Base-by-base conservation (phyloP, 352 stramenopile genomes). In the Phytophthora ohioensis region DNA sequence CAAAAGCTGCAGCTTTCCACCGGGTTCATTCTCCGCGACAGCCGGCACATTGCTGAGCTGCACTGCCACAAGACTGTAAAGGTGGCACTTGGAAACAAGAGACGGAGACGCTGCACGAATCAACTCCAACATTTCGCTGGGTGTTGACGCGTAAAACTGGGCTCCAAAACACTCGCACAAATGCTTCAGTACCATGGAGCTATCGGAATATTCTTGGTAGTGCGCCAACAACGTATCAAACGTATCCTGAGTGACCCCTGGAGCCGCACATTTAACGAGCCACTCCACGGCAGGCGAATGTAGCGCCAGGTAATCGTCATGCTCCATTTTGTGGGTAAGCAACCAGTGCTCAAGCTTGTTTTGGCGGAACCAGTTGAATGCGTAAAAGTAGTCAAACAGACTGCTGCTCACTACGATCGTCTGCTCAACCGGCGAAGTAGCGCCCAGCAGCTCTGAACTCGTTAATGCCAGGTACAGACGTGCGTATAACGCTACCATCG, bases 331-430 rank as follows among this genome's bases (percentile, higher is more conserved):
- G 58, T 94, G 78, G 2, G 76, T 56, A 6, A 79, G 61, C 9
- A 91, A 64, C 75, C 82, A 92, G 3, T 67, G 61, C 30, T 80
- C 67, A 13, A 96, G 69, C 49, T 89, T 84, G 38, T 85, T 66
- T 9, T 73, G 65, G 15, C 78, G 73, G 48, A 93, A 96, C 57
- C 87, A 82, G 46, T 92, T 70, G 64, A 97, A 96, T 0, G 78
- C 82, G 73, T 94, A 96, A 32, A 98, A 88, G 62, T 95, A 97
- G 71, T 98, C 92, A 46, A 93, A 94, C 15, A 98, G 41, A 52
- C 88, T 96, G 39, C 73, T 91, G n/a, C 87, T 73, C 10, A 95
- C 79, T 0, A 83, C 79, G 5, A 61, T 15, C 10, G 69, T 71
- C 15, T 76, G 73, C 31, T 78, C 73, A 9, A 66, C 64, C 5